Conservation (phyloP, 768 basidiomycete species). For the Lactarius vividus region DNA sequence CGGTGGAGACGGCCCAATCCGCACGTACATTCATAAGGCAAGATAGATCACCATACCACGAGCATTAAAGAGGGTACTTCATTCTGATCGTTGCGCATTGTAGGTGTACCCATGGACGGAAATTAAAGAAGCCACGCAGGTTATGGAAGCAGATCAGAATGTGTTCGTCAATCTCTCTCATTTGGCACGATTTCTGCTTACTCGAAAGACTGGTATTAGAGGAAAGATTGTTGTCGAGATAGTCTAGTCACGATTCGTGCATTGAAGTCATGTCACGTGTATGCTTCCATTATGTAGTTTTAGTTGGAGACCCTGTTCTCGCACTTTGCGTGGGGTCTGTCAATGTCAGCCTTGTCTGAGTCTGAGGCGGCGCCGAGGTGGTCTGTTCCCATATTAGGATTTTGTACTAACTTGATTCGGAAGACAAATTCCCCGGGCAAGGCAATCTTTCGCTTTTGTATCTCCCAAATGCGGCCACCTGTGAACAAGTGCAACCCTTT, state of each 20-base stretch:
- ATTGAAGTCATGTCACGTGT: neutral
- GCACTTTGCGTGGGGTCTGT: neutral
- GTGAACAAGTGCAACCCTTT: neutral
- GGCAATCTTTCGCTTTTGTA: neutral
- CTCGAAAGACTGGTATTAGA: neutral
- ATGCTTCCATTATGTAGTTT: neutral
- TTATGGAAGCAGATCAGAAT: conserved; percentile 78
- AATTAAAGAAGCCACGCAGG: conserved; percentile 75
- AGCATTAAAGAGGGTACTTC: neutral
- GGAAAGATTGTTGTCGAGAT: conserved; percentile 33
- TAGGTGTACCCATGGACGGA: conserved; percentile 80
- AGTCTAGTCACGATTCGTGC: conserved; percentile 11
- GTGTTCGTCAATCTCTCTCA: conserved; percentile 34
- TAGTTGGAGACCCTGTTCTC: neutral
- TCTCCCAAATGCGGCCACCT: neutral
- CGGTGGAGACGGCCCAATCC: conserved; percentile 57
- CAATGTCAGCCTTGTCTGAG: neutral
- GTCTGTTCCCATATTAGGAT: conserved; percentile 1
- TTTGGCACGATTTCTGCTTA: conserved; percentile 1
- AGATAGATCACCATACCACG: conserved; percentile 18
- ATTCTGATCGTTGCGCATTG: conserved; percentile 4
- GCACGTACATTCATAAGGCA: conserved; percentile 78
- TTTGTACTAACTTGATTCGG: neutral
- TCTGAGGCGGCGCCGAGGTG: neutral
- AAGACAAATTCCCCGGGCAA: neutral